Evolutionary conservation across 345 rosid genomes (phyloP), one percentile per base, ranked within the genome.

Genomic region (Populus ilicifolia): DNA sequence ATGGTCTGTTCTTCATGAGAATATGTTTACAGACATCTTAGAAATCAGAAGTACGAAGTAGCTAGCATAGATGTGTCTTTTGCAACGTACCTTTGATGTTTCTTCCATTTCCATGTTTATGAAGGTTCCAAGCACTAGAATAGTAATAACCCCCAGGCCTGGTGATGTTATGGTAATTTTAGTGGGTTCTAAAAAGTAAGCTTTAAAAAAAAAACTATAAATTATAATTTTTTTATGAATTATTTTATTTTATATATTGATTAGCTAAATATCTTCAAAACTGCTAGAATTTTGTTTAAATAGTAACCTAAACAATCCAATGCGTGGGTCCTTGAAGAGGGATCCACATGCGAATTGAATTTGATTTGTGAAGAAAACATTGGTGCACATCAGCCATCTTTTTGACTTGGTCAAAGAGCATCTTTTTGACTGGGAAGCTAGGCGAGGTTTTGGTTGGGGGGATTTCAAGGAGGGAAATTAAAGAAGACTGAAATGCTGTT

Each of bases 401-500:
- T n/a, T n/a, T n/a, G 80, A 79, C 80, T 75, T 62, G 65, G 85
- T 82, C 85, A 82, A 82, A 38, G 62, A 74, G 7, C 16, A 61
- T 59, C 77, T 67, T 82, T 79, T 82, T 82, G 81, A 82, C 79
- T 39, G 69, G 72, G 64, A 59, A 3, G 64, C 29, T 5, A 11
- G 46, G 46, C 12, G 27, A 23, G 64, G 14, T 27, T 27, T 27
- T 27, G 29, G 29, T 59, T 13, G 11, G 56, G 4, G 21, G 23
- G 54, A 46, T 10, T 10, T 43, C 12, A 2, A 43, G 3, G 3
- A 11, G 46, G 46, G 46, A 43, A 11, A 11, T 43, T 11, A 10
- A 43, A 43, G 46, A 43, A 46, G 52, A 16, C 52, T 14, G 52
- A 46, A 14, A 46, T 14, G 52, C 52, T 14, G 52, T 14, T 46